Conservation (phyloP, 1,284 basidiomycete genomes). For the Moesziomyces aphidis region DNA sequence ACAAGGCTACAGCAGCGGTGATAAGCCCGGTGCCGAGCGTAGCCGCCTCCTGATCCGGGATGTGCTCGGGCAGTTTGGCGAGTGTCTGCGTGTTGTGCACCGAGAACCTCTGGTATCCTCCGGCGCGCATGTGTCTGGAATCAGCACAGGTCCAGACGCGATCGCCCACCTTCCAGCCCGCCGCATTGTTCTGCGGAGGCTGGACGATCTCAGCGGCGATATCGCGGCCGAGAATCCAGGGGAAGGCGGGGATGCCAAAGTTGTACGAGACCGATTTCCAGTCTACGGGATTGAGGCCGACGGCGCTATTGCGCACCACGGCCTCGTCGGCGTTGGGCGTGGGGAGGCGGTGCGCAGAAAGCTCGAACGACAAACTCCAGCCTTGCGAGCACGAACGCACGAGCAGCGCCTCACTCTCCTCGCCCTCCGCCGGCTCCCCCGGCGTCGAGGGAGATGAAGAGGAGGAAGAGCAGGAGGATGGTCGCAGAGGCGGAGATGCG, state of each 20-base stretch:
- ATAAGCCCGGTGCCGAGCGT: conserved; percentile 63
- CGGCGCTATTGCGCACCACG: conserved; percentile 43
- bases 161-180: conserved; percentile 70
- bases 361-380: conserved; percentile 59
- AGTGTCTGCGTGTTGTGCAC: conserved; percentile 46
- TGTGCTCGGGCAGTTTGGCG: conserved; percentile 26
- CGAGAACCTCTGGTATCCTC: conserved; percentile 53
- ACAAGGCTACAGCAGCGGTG: conserved; percentile 62
- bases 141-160: conserved; percentile 65
- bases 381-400: conserved; percentile 54
- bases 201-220: conserved; percentile 70
- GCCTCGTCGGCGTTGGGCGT: conserved; percentile 25
- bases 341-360: conserved; percentile 33
- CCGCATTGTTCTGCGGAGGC: conserved; percentile 69
- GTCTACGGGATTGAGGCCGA: conserved; percentile 62
- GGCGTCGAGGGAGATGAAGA: conserved; percentile 14
- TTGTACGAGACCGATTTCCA: conserved; percentile 55
- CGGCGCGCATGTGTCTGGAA: conserved; percentile 48
- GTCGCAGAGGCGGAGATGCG: conserved; percentile 1
- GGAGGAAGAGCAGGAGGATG: conserved; percentile 20
- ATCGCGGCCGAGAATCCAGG: conserved; percentile 71
- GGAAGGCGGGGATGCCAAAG: conserved; percentile 57
- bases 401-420: conserved; percentile 36
- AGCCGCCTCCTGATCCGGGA: conserved; percentile 50
- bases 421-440: background rate